Conservation (phyloP, 352 stramenopile species). For the Aphanomyces stellatus region DNA sequence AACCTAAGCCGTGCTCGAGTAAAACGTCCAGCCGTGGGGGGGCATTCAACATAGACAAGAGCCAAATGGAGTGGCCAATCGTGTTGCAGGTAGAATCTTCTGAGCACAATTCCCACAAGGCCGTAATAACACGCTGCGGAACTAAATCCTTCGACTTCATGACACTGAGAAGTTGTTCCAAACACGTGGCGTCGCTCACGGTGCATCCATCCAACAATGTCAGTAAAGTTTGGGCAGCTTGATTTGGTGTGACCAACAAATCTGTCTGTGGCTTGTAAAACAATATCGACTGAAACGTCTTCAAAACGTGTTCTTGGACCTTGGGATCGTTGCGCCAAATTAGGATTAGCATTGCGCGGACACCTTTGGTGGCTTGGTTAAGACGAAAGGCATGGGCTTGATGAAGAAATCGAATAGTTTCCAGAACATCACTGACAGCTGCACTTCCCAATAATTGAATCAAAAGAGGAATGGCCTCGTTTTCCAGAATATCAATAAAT, state of each 20-base stretch:
- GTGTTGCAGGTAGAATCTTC: slow-evolving; percentile 11
- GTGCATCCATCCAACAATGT: slow-evolving; percentile 71
- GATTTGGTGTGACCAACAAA: slow-evolving; percentile 31
- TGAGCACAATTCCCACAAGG: slow-evolving; percentile 49
- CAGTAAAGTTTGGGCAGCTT: slow-evolving; percentile 55
- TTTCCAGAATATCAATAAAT: slow-evolving; percentile 90
- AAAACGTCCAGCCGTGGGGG: slow-evolving; percentile 44
- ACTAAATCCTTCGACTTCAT: slow-evolving; percentile 52
- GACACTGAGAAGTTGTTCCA: slow-evolving; percentile 64
- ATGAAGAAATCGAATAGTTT: slow-evolving; percentile 92
- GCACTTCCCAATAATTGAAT: slow-evolving; percentile 84
- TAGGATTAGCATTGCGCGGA: slow-evolving; percentile 87
- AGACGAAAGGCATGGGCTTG: slow-evolving; percentile 86
- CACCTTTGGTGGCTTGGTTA: slow-evolving; percentile 79
- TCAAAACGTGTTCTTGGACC: slow-evolving; percentile 87
- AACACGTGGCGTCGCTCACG: slow-evolving; percentile 62
- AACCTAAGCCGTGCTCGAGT: slow-evolving; percentile 44
- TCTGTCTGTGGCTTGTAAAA: slow-evolving; percentile 42
- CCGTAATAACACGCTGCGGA: slow-evolving; percentile 48
- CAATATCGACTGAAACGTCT: slow-evolving; percentile 67
- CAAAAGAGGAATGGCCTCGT: slow-evolving; percentile 61
- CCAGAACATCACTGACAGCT: slow-evolving; percentile 88
- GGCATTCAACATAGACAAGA: slow-evolving; percentile 8
- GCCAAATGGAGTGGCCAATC: slow-evolving; percentile 11
- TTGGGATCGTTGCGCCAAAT: slow-evolving; percentile 86